A percentile compares a stretch with the other conserved stretches of the same genome.
These are phyloP conservation scores for Thalassiosira profunda DNA, from an alignment of 108 stramenopile genomes.

Conservation along the genomic window DNA sequence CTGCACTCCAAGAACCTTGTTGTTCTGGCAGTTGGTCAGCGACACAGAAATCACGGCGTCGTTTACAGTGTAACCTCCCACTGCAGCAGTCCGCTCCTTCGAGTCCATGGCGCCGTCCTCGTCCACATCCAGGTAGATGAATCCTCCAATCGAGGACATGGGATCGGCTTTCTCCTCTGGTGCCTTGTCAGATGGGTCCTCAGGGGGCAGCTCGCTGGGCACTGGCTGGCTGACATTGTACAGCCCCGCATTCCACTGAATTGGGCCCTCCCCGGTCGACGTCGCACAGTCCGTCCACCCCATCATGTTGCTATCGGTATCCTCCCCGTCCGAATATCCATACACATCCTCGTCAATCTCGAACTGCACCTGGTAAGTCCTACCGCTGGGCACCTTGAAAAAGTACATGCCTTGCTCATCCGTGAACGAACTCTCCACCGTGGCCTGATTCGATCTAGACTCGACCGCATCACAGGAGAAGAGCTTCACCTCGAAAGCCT, in stretches of 20 bases:
- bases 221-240: background rate
- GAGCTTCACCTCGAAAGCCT: conserved; percentile 22
- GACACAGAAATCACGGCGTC: conserved; percentile 31
- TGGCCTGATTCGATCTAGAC: background rate
- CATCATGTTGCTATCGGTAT: conserved; percentile 2
- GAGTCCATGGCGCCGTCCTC: conserved; percentile 23
- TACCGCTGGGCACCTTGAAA: conserved; percentile 18
- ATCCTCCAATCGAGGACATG: conserved; percentile 28
- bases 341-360: conserved; percentile 21
- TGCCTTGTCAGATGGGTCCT: background rate
- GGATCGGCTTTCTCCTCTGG: background rate
- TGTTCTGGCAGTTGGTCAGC: conserved; percentile 28
- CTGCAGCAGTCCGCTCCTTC: conserved; percentile 20
- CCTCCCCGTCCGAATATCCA: conserved; percentile 12
- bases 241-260: conserved; percentile 38
- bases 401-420: conserved; percentile 26
- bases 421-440: conserved; percentile 2
- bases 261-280: background rate
- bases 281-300: conserved; percentile 40
- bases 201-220: background rate
- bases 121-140: conserved; percentile 33
- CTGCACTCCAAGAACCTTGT: background rate
- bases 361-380: conserved; percentile 19
- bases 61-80: conserved; percentile 35
- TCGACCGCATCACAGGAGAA: background rate